A percentile compares a stretch with the other conserved stretches of the same genome.
phyloP scores from a whole-genome alignment of 352 stramenopile genomes.

The Phytopythium aichiense region DNA sequence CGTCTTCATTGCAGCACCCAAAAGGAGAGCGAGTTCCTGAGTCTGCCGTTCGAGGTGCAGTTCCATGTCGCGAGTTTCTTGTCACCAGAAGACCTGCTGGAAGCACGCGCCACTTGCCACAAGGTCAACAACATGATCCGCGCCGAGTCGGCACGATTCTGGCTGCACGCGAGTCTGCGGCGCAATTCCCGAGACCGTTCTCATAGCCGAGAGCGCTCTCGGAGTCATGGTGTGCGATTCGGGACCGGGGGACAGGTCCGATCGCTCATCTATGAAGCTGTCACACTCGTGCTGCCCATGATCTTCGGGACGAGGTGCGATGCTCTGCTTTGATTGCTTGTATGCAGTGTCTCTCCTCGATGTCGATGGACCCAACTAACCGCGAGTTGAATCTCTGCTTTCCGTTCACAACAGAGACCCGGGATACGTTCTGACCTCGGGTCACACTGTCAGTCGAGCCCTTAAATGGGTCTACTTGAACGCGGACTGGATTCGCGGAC shows the following conservation, averaged over 20 bases:
- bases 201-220: conserved; percentile 42
- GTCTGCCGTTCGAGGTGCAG: conserved; percentile 75
- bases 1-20: conserved; percentile 37
- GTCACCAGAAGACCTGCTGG: conserved; percentile 70
- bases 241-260: conserved; percentile 46
- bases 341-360: not conserved
- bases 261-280: conserved; percentile 76
- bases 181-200: conserved; percentile 57
- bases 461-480: conserved; percentile 89
- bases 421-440: conserved; percentile 59
- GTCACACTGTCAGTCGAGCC: conserved; percentile 60
- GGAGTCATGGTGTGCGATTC: conserved; percentile 37
- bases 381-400: not conserved
- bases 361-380: not conserved
- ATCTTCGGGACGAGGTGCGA: conserved; percentile 58
- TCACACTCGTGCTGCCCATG: conserved; percentile 73
- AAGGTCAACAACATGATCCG: conserved; percentile 82
- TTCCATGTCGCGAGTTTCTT: conserved; percentile 78
- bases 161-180: conserved; percentile 74
- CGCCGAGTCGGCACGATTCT: conserved; percentile 80
- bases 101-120: conserved; percentile 68
- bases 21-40: conserved; percentile 54
- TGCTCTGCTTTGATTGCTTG: not conserved
- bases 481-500: conserved; percentile 77
- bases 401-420: conserved; percentile 41